A percentile compares a stretch with the other conserved stretches of the same genome.
Evolutionary conservation across 106 monocot species (phyloP).

Genomic region (Dendrobium huoshanense): DNA sequence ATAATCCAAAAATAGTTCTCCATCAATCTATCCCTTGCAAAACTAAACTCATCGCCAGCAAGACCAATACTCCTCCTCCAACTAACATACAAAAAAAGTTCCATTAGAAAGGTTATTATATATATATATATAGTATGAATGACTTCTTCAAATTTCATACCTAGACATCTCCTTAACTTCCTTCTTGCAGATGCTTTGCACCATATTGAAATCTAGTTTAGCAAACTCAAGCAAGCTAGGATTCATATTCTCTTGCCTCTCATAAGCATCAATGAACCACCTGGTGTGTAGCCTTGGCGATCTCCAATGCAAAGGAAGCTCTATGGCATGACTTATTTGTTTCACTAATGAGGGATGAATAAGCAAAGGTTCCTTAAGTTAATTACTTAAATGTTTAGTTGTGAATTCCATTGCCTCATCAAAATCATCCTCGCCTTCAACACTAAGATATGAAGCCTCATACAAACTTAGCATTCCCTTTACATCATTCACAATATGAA

Average conservation of each 20-base stretch:
- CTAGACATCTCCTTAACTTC: slow-evolving; percentile 20
- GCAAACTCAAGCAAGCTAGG: slow-evolving; percentile 27
- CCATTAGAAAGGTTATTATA: neutral
- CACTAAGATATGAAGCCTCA: slow-evolving; percentile 30
- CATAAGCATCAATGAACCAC: slow-evolving; percentile 30
- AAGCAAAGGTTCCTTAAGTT: neutral
- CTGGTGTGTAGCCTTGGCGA: slow-evolving; percentile 23
- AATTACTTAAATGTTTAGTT: neutral
- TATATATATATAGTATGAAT: neutral
- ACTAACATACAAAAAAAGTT: neutral
- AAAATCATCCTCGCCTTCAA: slow-evolving; percentile 20
- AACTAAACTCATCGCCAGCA: slow-evolving; percentile 6
- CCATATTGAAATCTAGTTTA: slow-evolving; percentile 48
- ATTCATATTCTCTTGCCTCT: slow-evolving; percentile 8
- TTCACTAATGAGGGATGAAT: neutral
- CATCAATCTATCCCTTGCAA: slow-evolving; percentile 37
- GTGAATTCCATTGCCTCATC: slow-evolving; percentile 32
- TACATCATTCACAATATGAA: slow-evolving; percentile 4
- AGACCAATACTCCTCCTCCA: neutral
- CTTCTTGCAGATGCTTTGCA: slow-evolving; percentile 24
- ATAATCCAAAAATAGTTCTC: slow-evolving; percentile 25
- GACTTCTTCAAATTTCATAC: neutral
- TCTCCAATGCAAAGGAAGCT: slow-evolving; percentile 44
- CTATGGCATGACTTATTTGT: slow-evolving; percentile 11
- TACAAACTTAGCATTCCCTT: slow-evolving; percentile 38